These are phyloP conservation scores for Hapsidospora chrysogenum DNA, from an alignment of 495 filamentous ascomycete genomes.

Conservation along the genomic window DNA sequence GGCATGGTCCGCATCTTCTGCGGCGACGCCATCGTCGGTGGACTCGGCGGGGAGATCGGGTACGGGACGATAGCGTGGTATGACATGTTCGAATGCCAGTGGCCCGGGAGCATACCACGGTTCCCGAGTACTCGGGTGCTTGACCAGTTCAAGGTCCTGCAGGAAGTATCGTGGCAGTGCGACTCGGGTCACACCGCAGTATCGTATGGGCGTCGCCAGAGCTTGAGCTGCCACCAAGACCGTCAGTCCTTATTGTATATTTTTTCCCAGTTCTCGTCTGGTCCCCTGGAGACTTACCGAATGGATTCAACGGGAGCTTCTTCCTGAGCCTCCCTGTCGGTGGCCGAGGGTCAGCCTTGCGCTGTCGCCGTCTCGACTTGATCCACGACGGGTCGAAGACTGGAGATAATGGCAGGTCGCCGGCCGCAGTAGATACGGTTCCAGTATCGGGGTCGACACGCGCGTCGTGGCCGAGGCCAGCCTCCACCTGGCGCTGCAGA, in stretches of 20 bases:
- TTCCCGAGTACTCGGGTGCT: conserved; percentile 34
- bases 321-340: conserved; percentile 25
- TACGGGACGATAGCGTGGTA: too few relatives aligned
- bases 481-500: background rate
- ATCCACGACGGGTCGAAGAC: conserved; percentile 31
- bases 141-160: conserved; percentile 39
- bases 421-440: conserved; percentile 19
- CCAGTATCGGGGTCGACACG: conserved; percentile 14
- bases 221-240: conserved; percentile 27
- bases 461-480: background rate
- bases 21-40: background rate
- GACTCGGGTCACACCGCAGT: conserved; percentile 37
- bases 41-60: conserved; percentile 14
- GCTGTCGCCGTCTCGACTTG: conserved; percentile 11
- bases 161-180: conserved; percentile 48
- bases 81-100: conserved; percentile 10
- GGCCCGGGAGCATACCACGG: conserved; percentile 44
- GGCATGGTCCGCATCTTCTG: background rate
- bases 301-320: conserved; percentile 39
- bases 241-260: conserved; percentile 1
- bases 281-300: conserved; percentile 30
- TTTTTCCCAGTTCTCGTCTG: conserved; percentile 6
- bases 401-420: conserved; percentile 29
- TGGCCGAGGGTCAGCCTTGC: conserved; percentile 9
- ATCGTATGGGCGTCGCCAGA: conserved; percentile 47